These are phyloP conservation scores for Ambrosia hybrid DNA, from an alignment of 140 eudicot species.

Conservation along the genomic window DNA sequence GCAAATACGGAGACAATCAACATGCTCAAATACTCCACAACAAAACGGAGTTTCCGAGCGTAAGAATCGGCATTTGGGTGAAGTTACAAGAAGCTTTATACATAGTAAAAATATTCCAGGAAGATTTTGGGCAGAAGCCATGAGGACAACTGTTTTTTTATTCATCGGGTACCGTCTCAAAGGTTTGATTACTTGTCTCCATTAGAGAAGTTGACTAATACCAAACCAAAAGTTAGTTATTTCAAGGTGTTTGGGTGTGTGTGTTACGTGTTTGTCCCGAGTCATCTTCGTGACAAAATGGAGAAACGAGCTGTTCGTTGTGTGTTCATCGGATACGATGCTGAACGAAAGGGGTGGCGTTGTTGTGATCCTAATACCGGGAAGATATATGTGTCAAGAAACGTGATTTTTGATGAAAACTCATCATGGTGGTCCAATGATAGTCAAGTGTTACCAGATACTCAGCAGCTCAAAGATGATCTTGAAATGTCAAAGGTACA, in stretches of 20 bases:
- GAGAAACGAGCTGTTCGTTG: background rate
- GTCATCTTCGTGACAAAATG: background rate
- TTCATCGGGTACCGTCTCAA: no score
- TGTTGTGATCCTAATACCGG: background rate
- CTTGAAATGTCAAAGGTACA: background rate
- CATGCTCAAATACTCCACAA: background rate
- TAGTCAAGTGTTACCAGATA: background rate
- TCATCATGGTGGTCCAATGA: background rate
- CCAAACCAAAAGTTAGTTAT: background rate
- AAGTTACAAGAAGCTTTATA: background rate
- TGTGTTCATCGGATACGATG: background rate
- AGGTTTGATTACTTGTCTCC: background rate
- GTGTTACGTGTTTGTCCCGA: background rate
- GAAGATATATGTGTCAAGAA: background rate
- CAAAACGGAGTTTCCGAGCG: background rate
- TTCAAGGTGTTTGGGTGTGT: no score
- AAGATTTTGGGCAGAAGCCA: no score
- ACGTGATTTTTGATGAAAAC: background rate
- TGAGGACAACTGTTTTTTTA: no score
- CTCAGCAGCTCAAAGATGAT: background rate
- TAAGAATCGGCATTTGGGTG: background rate
- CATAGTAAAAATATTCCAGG: background rate
- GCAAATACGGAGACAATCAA: background rate
- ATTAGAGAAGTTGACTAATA: background rate
- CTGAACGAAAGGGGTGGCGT: background rate